These are phyloP conservation scores for Fraxinus baroniana DNA, from an alignment of 305 asterid genomes.

Conservation along the genomic window DNA sequence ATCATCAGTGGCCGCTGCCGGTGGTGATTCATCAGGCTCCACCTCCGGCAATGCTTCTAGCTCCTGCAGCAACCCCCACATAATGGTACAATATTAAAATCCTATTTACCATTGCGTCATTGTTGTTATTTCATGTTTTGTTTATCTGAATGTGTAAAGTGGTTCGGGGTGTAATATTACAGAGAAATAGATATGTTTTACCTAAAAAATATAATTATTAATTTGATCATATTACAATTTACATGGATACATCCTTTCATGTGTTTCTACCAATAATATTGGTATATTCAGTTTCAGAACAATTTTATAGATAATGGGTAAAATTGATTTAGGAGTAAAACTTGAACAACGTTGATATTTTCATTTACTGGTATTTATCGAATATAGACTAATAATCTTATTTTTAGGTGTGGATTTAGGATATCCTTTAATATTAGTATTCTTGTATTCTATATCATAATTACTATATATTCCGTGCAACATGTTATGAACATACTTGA, in stretches of 20 bases:
- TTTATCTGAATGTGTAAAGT: neutral
- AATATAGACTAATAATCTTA: neutral
- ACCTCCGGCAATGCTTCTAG: slow-evolving; percentile 38
- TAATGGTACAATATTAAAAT: slow-evolving; percentile 42
- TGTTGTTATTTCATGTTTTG: neutral
- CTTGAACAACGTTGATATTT: neutral
- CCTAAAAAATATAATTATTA: neutral
- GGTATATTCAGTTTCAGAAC: neutral
- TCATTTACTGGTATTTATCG: neutral
- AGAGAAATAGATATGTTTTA: neutral
- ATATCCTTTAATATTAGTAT: neutral
- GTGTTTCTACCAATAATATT: neutral
- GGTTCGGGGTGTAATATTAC: neutral
- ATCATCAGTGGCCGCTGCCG: slow-evolving; percentile 39
- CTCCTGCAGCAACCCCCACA: slow-evolving; percentile 61
- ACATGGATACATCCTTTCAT: neutral
- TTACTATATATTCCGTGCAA: neutral
- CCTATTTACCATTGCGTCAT: neutral
- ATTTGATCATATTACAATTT: neutral
- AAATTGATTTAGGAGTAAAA: neutral
- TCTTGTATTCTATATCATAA: neutral
- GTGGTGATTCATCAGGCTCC: slow-evolving; percentile 47
- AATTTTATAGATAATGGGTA: neutral
- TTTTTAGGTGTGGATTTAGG: neutral
- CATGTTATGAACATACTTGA: neutral